These are phyloP conservation scores for Geotrichum bryndzae DNA, from an alignment of 1,139 yeast genomes.

Conservation along the genomic window DNA sequence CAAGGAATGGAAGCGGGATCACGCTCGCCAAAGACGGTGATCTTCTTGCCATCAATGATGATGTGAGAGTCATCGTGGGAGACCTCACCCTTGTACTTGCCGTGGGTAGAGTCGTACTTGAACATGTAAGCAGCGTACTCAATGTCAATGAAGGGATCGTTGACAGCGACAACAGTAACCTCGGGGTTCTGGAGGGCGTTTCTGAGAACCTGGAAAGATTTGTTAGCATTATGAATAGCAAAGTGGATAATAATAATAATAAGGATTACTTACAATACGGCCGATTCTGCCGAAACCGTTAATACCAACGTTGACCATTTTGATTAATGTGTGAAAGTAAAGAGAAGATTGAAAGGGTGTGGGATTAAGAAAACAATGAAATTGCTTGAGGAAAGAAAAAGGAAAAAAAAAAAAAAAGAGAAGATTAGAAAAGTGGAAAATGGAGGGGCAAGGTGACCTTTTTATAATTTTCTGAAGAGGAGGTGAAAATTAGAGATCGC, in stretches of 20 bases:
- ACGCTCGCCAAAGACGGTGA: constrained; percentile 66
- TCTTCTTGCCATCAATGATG: constrained; percentile 62
- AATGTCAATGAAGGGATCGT: constrained; percentile 77
- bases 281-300: constrained; percentile 91
- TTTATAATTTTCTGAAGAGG: constrained; percentile 13
- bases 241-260: background rate
- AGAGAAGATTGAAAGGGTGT: background rate
- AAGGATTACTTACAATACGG: constrained; percentile 46
- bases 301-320: constrained; percentile 56
- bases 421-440: background rate
- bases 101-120: constrained; percentile 86
- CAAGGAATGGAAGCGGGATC: constrained; percentile 80
- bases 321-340: constrained; percentile 3
- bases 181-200: constrained; percentile 65
- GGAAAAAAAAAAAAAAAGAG: constrained; percentile 2
- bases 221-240: background rate
- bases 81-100: constrained; percentile 67
- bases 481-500: background rate
- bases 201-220: constrained; percentile 45
- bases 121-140: constrained; percentile 85
- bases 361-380: background rate
- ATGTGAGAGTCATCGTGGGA: constrained; percentile 50
- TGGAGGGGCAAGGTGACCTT: constrained; percentile 12
- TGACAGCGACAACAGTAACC: constrained; percentile 71
- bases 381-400: background rate